phyloP scores from a whole-genome alignment of 23 red algal genomes.

The Pyropia haitanensis region DNA sequence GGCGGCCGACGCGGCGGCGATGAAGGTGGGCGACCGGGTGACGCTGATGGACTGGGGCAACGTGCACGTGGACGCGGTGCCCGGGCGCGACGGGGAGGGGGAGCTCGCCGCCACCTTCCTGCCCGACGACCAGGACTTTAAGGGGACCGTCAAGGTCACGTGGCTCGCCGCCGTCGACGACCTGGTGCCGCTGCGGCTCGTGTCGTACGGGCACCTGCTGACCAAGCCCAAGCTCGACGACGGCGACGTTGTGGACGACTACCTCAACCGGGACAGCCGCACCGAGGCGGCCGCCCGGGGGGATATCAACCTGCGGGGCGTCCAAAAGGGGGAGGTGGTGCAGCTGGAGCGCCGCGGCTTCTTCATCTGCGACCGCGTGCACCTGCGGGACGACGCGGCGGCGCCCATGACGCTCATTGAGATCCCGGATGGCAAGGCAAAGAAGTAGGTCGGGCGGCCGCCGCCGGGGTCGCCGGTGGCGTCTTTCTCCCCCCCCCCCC shows the following conservation, averaged over 20 bases:
- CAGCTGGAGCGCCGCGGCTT: constrained; percentile 93
- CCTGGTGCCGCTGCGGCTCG: constrained; percentile 56
- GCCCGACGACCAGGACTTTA: constrained; percentile 93
- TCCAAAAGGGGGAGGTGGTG: constrained; percentile 75
- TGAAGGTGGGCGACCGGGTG: constrained; percentile 69
- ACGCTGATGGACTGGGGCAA: constrained; percentile 99
- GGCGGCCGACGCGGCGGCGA: constrained; percentile 53
- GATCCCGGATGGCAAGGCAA: constrained; percentile 49
- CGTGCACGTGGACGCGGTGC: constrained; percentile 39
- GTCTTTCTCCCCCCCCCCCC: no score
- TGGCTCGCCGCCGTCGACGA: constrained; percentile 83
- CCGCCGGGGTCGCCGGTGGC: no score
- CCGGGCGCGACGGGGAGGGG: constrained; percentile 16
- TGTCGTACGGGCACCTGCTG: constrained; percentile 67
- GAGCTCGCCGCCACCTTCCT: constrained; percentile 45
- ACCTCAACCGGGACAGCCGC: constrained; percentile 41
- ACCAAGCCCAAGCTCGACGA: constrained; percentile 94
- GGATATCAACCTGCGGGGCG: constrained; percentile 73
- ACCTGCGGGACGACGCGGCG: neutral
- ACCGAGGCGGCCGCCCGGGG: constrained; percentile 21
- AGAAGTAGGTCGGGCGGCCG: no score
- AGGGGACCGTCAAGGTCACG: constrained; percentile 87
- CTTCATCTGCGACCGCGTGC: constrained; percentile 69
- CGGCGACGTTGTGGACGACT: constrained; percentile 70
- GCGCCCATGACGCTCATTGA: constrained; percentile 53